Evolutionary conservation across 1,284 basidiomycete genomes (phyloP).

Genomic region (Stereum hirsutum): DNA sequence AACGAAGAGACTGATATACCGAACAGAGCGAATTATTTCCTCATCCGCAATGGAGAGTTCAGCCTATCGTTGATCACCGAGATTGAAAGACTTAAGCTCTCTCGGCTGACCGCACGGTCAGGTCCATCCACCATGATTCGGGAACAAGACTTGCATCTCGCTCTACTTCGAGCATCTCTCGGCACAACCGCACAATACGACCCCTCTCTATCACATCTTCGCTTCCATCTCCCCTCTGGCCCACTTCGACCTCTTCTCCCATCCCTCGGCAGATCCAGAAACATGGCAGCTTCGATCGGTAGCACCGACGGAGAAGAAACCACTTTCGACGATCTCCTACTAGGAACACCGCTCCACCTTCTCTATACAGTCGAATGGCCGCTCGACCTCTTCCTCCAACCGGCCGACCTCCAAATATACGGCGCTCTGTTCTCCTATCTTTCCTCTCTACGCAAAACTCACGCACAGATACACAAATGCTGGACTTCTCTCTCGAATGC

Average conservation of each 20-base stretch:
- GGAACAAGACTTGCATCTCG: slow-evolving; percentile 80
- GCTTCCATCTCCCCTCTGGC: slow-evolving; percentile 69
- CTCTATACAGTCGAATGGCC: slow-evolving; percentile 76
- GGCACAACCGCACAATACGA: slow-evolving; percentile 83
- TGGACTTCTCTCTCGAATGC: slow-evolving; percentile 81
- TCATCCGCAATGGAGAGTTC: slow-evolving; percentile 84
- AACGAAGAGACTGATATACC: too few relatives aligned
- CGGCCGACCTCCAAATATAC: slow-evolving; percentile 68
- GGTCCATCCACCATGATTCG: slow-evolving; percentile 68
- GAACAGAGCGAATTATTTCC: slow-evolving; percentile 73
- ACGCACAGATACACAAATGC: slow-evolving; percentile 68
- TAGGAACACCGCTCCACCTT: slow-evolving; percentile 70
- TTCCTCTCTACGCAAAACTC: slow-evolving; percentile 75
- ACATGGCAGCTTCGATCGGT: slow-evolving; percentile 13
- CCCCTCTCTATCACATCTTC: slow-evolving; percentile 56
- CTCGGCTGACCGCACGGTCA: slow-evolving; percentile 59
- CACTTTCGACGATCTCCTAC: slow-evolving; percentile 63
- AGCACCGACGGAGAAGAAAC: slow-evolving; percentile 24
- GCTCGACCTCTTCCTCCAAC: slow-evolving; percentile 80
- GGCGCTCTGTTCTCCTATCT: slow-evolving; percentile 76
- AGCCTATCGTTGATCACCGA: slow-evolving; percentile 73
- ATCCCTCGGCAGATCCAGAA: slow-evolving; percentile 33
- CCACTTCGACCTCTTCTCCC: slow-evolving; percentile 73
- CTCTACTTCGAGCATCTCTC: slow-evolving; percentile 72
- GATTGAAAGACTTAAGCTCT: slow-evolving; percentile 70